phyloP scores from a whole-genome alignment of 768 basidiomycete genomes.

The Mycena rosella region DNA sequence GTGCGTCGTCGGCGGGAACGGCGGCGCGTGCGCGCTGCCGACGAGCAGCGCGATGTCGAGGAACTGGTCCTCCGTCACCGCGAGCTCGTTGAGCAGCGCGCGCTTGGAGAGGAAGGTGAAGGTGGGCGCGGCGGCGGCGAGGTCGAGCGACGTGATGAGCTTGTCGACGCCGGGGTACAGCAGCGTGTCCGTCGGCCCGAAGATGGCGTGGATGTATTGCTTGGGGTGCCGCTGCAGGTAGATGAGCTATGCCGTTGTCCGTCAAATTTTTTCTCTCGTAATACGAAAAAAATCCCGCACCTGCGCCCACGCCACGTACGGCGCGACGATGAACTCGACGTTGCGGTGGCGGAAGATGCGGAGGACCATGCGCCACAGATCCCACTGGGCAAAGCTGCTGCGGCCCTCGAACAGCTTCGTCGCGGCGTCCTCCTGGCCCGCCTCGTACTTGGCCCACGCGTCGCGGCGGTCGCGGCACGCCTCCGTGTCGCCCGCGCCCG shows the following conservation, averaged over 20 bases:
- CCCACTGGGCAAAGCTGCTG: conserved; percentile 82
- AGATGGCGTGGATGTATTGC: conserved; percentile 94
- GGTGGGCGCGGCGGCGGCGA: conserved; percentile 71
- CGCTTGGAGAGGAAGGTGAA: conserved; percentile 92
- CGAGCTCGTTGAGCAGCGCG: conserved; percentile 67
- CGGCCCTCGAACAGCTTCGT: conserved; percentile 86
- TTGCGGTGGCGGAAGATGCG: conserved; percentile 94
- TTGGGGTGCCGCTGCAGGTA: conserved; percentile 95
- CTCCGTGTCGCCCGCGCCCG: conserved; percentile 55
- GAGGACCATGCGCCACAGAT: conserved; percentile 94
- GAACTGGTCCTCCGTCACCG: conserved; percentile 89
- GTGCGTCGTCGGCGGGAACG: conserved; percentile 87
- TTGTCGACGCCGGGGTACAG: conserved; percentile 91
- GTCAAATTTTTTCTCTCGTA: neutral
- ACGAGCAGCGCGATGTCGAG: conserved; percentile 94
- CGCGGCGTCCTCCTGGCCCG: conserved; percentile 90
- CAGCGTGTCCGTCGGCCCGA: conserved; percentile 90
- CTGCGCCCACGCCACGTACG: conserved; percentile 96
- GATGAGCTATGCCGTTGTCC: conserved; percentile 70
- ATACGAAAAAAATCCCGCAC: conserved; percentile 61
- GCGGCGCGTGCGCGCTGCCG: conserved; percentile 84
- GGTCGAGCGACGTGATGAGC: conserved; percentile 90
- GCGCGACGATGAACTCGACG: conserved; percentile 96
- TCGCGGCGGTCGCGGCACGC: conserved; percentile 82
- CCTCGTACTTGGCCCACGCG: conserved; percentile 96